Evolutionary conservation across 1,284 basidiomycete species (phyloP), one percentile per base, ranked within the genome.

Genomic region (Neotropicomus parvogracilis): DNA sequence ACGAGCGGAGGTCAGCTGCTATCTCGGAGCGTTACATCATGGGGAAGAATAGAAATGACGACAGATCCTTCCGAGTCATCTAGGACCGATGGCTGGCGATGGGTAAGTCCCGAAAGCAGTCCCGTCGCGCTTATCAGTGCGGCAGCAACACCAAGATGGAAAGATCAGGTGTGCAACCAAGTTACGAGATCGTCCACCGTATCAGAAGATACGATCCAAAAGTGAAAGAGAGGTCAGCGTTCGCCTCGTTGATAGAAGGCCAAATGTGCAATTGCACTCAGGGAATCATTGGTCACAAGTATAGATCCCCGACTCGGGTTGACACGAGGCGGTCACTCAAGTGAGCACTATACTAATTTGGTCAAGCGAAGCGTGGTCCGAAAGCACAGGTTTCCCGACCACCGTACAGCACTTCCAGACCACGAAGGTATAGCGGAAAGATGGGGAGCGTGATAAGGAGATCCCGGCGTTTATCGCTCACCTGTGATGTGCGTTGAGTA

Each of bases 401-500:
- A 31, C 19, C 26, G 29, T 19, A 14, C 35, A 36, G 31, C 32
- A 12, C 34, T 46, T 52, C 50, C 38, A 40, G 39, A 37, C 11
- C 26, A 46, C 26, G 19, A 39, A 38, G n/a, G 35, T 17, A 31
- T 32, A 32, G 44, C 20, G 17, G 40, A 24, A 24, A 35, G 49
- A 41, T 3, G 49, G 46, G 33, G 31, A 37, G 20, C 2, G 28
- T 16, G 45, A 41, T 41, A 31, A 39, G 28, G 16, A 20, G 16
- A 26, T 14, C n/a, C 17, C 13, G 31, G 46, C 29, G 44, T 48
- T 48, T 40, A 57, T 46, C 20, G 70, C 80, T 75, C 66, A 88
- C 87, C 87, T 80, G 68, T 94, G 87, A 48, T 75, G 67, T 41
- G 89, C 90, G 51, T 82, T 88, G 48, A 93, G 80, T 35, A 95